Evolutionary conservation across 2,329 filamentous ascomycete species (phyloP).

Genomic region (Colletotrichum sublineola): DNA sequence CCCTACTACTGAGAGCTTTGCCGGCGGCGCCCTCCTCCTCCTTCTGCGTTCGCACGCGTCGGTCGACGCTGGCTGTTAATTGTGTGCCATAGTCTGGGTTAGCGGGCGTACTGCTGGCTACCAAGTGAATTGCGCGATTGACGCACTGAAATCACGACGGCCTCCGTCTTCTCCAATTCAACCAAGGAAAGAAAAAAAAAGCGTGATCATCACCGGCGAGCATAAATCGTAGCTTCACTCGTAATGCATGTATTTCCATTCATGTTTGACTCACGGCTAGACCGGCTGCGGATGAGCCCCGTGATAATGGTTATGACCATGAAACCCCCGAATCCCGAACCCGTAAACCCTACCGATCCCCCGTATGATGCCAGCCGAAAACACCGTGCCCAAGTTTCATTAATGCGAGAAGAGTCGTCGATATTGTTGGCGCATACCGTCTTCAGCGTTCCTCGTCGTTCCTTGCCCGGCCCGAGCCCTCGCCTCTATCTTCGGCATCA

Average conservation of each 20-base stretch:
- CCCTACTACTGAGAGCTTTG: constrained; percentile 62
- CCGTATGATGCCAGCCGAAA: constrained; percentile 26
- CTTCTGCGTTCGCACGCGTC: neutral
- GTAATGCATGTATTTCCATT: constrained; percentile 35
- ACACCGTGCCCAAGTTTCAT: constrained; percentile 17
- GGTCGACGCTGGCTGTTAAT: too few relatives aligned
- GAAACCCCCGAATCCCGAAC: constrained; percentile 11
- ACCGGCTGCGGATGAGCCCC: constrained; percentile 16
- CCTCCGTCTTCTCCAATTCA: neutral
- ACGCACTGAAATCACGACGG: neutral
- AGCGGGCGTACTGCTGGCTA: neutral
- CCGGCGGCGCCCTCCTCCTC: neutral
- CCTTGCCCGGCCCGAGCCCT: constrained; percentile 50
- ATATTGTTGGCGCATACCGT: neutral
- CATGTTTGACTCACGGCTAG: constrained; percentile 19
- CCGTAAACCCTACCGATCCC: constrained; percentile 11
- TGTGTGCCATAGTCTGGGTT: neutral
- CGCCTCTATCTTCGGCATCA: constrained; percentile 49
- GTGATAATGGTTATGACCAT: constrained; percentile 26
- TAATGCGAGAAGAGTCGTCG: constrained; percentile 31
- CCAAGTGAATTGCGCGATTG: neutral
- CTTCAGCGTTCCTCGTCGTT: constrained; percentile 45
- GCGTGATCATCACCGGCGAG: neutral
- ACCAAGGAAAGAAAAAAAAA: neutral
- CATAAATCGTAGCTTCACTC: constrained; percentile 10